Conservation (phyloP, 2,329 filamentous ascomycete species). For the Remersonia thermophila region DNA sequence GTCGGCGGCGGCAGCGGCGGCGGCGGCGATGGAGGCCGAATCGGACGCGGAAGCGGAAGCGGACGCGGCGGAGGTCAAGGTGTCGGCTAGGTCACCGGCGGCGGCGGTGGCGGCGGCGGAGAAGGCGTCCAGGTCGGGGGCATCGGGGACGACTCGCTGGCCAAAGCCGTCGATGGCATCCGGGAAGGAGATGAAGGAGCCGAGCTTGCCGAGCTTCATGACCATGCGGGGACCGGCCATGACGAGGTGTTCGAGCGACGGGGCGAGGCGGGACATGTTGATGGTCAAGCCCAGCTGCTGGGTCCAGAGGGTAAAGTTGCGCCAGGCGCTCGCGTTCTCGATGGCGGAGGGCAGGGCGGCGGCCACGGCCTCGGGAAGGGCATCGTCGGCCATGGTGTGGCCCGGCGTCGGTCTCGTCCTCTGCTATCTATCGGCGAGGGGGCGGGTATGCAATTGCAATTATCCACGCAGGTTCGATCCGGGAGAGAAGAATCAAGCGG, state of each 20-base stretch:
- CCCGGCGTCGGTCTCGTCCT: too few relatives aligned
- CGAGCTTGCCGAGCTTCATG: conserved; percentile 52
- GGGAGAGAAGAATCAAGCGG: background rate
- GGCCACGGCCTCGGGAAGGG: conserved; percentile 12
- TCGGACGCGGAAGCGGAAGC: conserved; percentile 24
- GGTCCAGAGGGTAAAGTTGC: conserved; percentile 44
- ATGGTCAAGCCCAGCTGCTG: conserved; percentile 32
- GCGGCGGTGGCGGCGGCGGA: conserved; percentile 14
- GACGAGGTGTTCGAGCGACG: conserved; percentile 56
- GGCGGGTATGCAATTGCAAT: too few relatives aligned
- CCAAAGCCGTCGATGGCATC: conserved; percentile 50
- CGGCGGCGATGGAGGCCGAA: conserved; percentile 26
- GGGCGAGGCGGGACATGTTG: conserved; percentile 47
- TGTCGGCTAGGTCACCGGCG: conserved; percentile 37
- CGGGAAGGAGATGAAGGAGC: conserved; percentile 47
- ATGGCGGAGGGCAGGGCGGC: conserved; percentile 20
- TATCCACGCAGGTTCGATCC: background rate
- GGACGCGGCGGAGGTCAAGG: conserved; percentile 29
- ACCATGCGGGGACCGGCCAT: conserved; percentile 59
- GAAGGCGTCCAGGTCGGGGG: conserved; percentile 30
- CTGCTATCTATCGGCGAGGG: too few relatives aligned
- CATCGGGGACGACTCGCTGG: conserved; percentile 46
- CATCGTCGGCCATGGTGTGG: conserved; percentile 10
- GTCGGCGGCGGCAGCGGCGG: conserved; percentile 22
- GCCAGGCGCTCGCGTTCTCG: conserved; percentile 34